Evolutionary conservation across 495 filamentous ascomycete genomes (phyloP).

Genomic region (Xylaria castorea): DNA sequence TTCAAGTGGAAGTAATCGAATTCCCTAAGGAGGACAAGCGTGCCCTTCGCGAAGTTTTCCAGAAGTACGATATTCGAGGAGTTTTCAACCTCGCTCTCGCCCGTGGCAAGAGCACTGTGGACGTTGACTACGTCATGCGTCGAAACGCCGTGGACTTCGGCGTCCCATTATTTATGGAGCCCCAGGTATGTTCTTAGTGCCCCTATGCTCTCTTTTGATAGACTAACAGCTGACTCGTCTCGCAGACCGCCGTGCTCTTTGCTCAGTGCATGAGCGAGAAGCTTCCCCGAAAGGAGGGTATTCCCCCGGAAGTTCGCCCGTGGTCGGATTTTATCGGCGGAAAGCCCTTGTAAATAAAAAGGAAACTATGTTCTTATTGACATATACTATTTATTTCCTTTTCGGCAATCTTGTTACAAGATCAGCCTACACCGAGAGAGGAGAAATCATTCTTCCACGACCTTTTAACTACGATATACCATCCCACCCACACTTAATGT

Average conservation of each 20-base stretch:
- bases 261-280: constrained; percentile 96
- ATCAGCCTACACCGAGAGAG: not conserved
- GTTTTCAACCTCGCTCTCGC: constrained; percentile 93
- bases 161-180: constrained; percentile 98
- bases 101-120: constrained; percentile 80
- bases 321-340: constrained; percentile 96
- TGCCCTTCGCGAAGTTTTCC: constrained; percentile 90
- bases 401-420: not conserved
- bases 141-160: constrained; percentile 98
- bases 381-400: not conserved
- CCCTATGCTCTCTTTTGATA: constrained; percentile 18
- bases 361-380: constrained; percentile 12
- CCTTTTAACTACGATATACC: constrained; percentile 5
- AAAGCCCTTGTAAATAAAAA: constrained; percentile 75
- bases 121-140: constrained; percentile 98
- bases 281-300: constrained; percentile 79
- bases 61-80: constrained; percentile 95
- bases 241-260: constrained; percentile 90
- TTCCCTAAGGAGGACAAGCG: constrained; percentile 98
- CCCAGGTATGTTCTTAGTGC: constrained; percentile 72
- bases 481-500: not conserved
- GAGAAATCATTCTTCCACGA: constrained; percentile 17
- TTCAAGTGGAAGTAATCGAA: constrained; percentile 87
- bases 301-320: constrained; percentile 86
- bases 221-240: constrained; percentile 37